Base-by-base conservation (phyloP, 1,284 basidiomycete genomes). In the Vanrija sp. region DNA sequence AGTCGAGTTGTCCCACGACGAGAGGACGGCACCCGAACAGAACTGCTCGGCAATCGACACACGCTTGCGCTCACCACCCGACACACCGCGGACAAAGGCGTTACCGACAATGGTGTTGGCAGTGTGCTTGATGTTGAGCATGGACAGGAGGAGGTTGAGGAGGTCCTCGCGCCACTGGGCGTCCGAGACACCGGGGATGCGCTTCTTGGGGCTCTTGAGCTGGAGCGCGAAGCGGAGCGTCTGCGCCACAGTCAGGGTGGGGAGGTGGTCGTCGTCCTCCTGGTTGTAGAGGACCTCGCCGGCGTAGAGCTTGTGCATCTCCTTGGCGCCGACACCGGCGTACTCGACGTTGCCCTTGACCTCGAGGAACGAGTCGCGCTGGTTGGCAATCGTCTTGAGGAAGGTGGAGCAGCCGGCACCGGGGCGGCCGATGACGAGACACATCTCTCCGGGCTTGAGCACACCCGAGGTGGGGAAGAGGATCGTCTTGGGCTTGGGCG, bases 251-350 rank as follows among this genome's bases (percentile, higher is more conserved):
- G 83, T 84, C 37, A 85, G 72, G 35, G 81, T 82, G n/a, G 83
- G 79, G 42, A 82, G 78, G 68, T 85, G 83, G 47, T 80, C 77
- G 49, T 89, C 89, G 59, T 87, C 83, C 65, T 81, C 79, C 58
- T 77, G 54, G 64, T 89, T 91, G 74, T 91, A 94, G 16, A 86
- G 84, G 25, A 68, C 69, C 60, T 53, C 68, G 59, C 71, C 92
- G 57, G 83, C 86, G 62, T 75, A 77, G 39, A 60, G 50, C 67
- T 78, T 77, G 49, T 54, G 59, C 78, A 83, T 83, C 61, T 80
- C 78, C 43, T 76, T 67, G 27, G 76, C 76, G 8, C 63, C 64
- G 47, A 84, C 79, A 56, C 83, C 82, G 45, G 80, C 81, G 63
- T 84, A 84, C 41, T 76, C 69, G 48, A 84, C 80, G 23, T 82